Evolutionary conservation across 352 stramenopile genomes (phyloP).

Genomic region (Globisporangium middletonii): DNA sequence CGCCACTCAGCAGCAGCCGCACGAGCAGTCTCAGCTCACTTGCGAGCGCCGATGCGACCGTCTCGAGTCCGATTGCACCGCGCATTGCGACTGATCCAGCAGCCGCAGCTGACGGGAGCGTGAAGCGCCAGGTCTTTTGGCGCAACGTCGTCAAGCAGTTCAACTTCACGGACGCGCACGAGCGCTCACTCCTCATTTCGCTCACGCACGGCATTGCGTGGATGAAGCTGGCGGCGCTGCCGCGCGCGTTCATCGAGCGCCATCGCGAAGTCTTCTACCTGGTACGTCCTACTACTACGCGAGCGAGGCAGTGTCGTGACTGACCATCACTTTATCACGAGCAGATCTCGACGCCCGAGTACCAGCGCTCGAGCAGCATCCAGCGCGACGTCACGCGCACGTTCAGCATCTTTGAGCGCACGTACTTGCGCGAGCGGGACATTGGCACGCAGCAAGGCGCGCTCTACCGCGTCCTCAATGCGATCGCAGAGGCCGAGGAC

Average conservation of each 20-base stretch:
- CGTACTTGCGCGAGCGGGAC: conserved; percentile 25
- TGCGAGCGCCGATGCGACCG: neutral
- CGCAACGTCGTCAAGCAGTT: conserved; percentile 74
- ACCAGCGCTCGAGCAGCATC: conserved; percentile 66
- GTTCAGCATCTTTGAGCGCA: conserved; percentile 82
- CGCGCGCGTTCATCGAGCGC: conserved; percentile 46
- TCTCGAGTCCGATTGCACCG: neutral
- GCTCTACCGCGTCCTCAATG: conserved; percentile 77
- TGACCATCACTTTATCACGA: neutral
- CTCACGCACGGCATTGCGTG: conserved; percentile 64
- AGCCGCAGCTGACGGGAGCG: neutral
- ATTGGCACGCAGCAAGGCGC: conserved; percentile 50
- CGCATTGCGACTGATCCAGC: neutral
- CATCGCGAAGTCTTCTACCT: conserved; percentile 80
- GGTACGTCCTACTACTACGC: conserved; percentile 12
- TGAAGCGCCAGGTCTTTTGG: conserved; percentile 64
- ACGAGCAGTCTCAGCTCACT: conserved; percentile 11
- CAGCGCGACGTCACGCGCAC: conserved; percentile 79
- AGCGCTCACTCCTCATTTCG: conserved; percentile 54
- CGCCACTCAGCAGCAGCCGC: conserved; percentile 8
- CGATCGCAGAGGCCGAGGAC: conserved; percentile 68
- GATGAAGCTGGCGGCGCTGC: conserved; percentile 48
- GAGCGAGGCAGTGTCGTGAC: no score
- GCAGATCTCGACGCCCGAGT: conserved; percentile 52
- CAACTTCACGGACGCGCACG: conserved; percentile 65